phyloP scores from a whole-genome alignment of 1,139 yeast genomes.

The Nakaseomyces glabratus region DNA sequence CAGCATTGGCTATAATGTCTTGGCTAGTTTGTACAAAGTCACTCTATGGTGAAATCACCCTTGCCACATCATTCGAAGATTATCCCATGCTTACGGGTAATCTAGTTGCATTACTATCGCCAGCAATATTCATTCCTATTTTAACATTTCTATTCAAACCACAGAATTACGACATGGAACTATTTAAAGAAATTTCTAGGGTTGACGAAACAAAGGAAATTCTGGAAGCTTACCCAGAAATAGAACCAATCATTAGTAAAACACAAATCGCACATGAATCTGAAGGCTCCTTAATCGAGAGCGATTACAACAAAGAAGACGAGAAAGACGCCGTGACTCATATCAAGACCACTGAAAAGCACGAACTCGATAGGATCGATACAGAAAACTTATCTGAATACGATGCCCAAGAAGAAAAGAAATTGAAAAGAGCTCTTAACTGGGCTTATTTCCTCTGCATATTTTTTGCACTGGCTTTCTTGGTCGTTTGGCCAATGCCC shows the following conservation, averaged over 20 bases:
- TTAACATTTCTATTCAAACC: slow-evolving; percentile 56
- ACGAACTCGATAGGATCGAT: slow-evolving; percentile 24
- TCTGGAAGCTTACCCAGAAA: slow-evolving; percentile 9
- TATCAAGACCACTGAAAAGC: slow-evolving; percentile 28
- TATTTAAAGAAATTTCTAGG: slow-evolving; percentile 46
- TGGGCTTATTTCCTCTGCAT: slow-evolving; percentile 48
- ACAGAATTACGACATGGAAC: slow-evolving; percentile 66
- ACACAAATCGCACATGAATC: neutral
- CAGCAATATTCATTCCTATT: slow-evolving; percentile 58
- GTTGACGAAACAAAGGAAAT: slow-evolving; percentile 64
- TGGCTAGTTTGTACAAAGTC: slow-evolving; percentile 58
- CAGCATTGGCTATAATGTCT: slow-evolving; percentile 51
- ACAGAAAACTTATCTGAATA: slow-evolving; percentile 16
- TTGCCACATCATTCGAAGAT: slow-evolving; percentile 62
- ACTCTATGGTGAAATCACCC: slow-evolving; percentile 44
- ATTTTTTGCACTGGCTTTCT: slow-evolving; percentile 48
- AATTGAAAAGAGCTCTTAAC: slow-evolving; percentile 44
- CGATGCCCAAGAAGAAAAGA: slow-evolving; percentile 37
- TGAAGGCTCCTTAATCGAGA: slow-evolving; percentile 10
- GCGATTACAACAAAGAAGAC: slow-evolving; percentile 16
- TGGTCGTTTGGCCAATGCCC: slow-evolving; percentile 81
- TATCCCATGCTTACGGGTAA: slow-evolving; percentile 83
- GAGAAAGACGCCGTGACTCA: slow-evolving; percentile 19
- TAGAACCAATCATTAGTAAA: slow-evolving; percentile 23
- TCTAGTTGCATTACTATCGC: slow-evolving; percentile 69